Percentiles rank a stretch among this genome's conserved stretches.
These are phyloP conservation scores for Russula emetica DNA, from an alignment of 768 basidiomycete genomes.

Conservation along the genomic window DNA sequence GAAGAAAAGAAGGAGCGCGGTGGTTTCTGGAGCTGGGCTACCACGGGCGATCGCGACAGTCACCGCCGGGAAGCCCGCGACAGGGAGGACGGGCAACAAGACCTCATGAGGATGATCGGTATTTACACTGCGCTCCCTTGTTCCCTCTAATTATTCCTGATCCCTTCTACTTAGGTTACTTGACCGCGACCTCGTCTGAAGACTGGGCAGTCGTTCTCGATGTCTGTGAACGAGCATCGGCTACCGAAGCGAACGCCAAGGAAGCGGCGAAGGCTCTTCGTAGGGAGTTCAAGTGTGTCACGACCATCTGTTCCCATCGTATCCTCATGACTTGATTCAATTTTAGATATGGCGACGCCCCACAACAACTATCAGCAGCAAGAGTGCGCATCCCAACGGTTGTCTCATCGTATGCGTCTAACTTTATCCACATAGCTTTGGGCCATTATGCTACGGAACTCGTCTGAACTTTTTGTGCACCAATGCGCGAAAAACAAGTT, in stretches of 20 bases:
- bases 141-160: not conserved
- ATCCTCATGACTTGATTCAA: not conserved
- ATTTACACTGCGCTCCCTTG: constrained; percentile 10
- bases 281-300: constrained; percentile 75
- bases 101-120: constrained; percentile 73
- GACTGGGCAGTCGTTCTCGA: constrained; percentile 80
- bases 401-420: not conserved
- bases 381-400: constrained; percentile 14
- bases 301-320: not conserved
- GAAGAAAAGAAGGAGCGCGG: constrained; percentile 46
- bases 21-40: constrained; percentile 48
- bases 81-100: constrained; percentile 40
- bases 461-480: constrained; percentile 62
- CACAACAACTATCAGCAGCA: constrained; percentile 28
- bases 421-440: constrained; percentile 52
- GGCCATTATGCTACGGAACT: constrained; percentile 87
- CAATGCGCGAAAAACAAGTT: constrained; percentile 75
- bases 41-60: constrained; percentile 36
- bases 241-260: constrained; percentile 67
- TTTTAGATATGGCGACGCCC: constrained; percentile 25
- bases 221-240: constrained; percentile 78
- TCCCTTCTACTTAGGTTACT: constrained; percentile 47
- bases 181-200: constrained; percentile 75
- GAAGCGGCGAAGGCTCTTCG: constrained; percentile 80
- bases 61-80: constrained; percentile 40